phyloP scores from a whole-genome alignment of 345 rosid genomes.

The Camelina hispida region DNA sequence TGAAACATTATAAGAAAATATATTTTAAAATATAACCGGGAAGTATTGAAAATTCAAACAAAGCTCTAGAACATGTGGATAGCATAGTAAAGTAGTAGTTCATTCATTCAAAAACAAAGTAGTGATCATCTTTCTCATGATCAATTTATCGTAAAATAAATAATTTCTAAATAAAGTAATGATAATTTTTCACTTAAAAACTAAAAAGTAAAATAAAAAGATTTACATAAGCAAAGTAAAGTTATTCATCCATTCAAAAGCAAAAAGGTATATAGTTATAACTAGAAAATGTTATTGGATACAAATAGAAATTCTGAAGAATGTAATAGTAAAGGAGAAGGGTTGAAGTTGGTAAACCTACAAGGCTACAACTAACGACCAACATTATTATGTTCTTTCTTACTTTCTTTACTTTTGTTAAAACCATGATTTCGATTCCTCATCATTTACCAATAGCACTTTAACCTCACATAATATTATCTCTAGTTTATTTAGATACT shows the following conservation, averaged over 20 bases:
- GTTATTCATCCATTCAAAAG: neutral
- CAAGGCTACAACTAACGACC: conserved; percentile 32
- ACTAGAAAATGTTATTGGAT: neutral
- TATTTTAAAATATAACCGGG: too few species aligned
- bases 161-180: neutral
- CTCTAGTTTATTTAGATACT: neutral
- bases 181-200: neutral
- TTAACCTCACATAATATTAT: neutral
- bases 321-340: conserved; percentile 20
- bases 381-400: conserved; percentile 34
- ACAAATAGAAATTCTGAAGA: neutral
- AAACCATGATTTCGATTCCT: conserved; percentile 1
- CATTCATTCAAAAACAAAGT: neutral
- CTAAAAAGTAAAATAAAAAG: neutral
- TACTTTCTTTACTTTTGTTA: conserved; percentile 21
- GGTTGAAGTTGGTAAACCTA: conserved; percentile 36
- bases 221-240: neutral
- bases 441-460: conserved; percentile 21
- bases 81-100: neutral
- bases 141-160: neutral
- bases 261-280: neutral
- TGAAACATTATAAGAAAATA: neutral
- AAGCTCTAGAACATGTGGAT: neutral
- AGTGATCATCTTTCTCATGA: too few species aligned
- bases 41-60: too few species aligned